Percentiles rank a stretch among this genome's conserved stretches.
Evolutionary conservation across 129 eudicot genomes (phyloP).

Genomic region (Solidago caesia): DNA sequence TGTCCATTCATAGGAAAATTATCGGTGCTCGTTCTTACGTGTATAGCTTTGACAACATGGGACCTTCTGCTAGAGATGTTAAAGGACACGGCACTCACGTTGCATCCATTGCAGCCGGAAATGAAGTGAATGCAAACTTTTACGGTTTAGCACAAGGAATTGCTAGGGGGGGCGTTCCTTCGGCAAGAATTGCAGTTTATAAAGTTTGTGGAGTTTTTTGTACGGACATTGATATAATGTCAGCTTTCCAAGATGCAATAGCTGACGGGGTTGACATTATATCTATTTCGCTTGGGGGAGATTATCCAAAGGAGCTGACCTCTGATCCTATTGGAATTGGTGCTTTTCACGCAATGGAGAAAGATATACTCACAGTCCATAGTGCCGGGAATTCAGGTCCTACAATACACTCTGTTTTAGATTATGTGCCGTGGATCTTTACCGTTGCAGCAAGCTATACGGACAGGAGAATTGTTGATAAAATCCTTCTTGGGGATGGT

Average conservation of each 20-base stretch:
- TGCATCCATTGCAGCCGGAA: slow-evolving; percentile 1
- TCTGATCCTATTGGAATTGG: slow-evolving; percentile 30
- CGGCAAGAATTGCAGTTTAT: background rate
- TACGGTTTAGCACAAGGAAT: background rate
- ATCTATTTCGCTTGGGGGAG: background rate
- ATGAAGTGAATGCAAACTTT: background rate
- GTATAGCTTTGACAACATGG: background rate
- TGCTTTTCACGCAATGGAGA: slow-evolving; percentile 36
- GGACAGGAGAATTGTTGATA: slow-evolving; percentile 29
- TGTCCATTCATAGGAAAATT: background rate
- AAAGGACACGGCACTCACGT: background rate
- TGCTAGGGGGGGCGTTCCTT: background rate
- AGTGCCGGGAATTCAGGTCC: slow-evolving; percentile 41
- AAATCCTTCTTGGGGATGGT: slow-evolving; percentile 37
- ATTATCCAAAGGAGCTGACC: background rate
- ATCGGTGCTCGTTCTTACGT: background rate
- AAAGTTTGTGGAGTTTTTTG: background rate
- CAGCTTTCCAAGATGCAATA: background rate
- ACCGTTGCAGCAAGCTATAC: slow-evolving; percentile 23
- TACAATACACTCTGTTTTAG: background rate
- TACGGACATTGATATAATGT: background rate
- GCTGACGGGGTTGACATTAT: background rate
- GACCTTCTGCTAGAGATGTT: background rate
- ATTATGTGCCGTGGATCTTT: slow-evolving; percentile 44
- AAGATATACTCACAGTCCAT: slow-evolving; percentile 25